phyloP scores from a whole-genome alignment of 163 green algal genomes.

The Prototheca cutis region DNA sequence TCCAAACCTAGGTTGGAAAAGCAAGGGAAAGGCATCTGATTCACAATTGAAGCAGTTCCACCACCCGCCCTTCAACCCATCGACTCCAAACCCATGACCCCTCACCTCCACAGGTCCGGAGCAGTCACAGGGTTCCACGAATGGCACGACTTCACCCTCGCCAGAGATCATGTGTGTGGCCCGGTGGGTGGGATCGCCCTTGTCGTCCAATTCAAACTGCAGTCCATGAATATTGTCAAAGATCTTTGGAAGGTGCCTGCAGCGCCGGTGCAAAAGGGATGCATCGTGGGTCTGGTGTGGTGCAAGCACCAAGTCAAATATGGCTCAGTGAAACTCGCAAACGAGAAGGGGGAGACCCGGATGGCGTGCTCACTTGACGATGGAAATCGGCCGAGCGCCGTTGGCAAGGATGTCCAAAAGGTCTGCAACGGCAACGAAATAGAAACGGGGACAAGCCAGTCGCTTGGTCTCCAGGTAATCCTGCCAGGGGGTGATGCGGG shows the following conservation, averaged over 20 bases:
- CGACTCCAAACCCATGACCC: background rate
- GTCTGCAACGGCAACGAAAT: conserved; percentile 84
- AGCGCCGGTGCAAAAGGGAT: background rate
- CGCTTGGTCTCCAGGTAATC: conserved; percentile 92
- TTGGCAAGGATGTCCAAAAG: conserved; percentile 92
- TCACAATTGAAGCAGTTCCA: background rate
- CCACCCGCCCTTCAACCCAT: background rate
- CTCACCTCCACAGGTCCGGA: conserved; percentile 73
- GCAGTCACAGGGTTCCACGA: conserved; percentile 56
- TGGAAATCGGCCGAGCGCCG: conserved; percentile 71
- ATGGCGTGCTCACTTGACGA: conserved; percentile 60
- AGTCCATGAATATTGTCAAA: conserved; percentile 90
- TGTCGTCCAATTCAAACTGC: conserved; percentile 62
- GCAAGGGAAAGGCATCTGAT: background rate
- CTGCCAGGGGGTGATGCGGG: conserved; percentile 1
- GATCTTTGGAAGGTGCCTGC: conserved; percentile 77
- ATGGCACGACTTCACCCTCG: conserved; percentile 56
- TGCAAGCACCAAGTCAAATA: background rate
- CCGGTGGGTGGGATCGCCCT: conserved; percentile 51
- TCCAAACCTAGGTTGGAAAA: conserved; percentile 13
- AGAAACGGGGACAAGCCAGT: conserved; percentile 85
- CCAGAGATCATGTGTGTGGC: conserved; percentile 49
- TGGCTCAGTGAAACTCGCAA: background rate
- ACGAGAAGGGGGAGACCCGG: no score
- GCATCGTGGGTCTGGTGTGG: background rate